A percentile compares a stretch with the other conserved stretches of the same genome.
Evolutionary conservation across 805 yeast genomes (phyloP).

Genomic region (Lipomyces japonicus): DNA sequence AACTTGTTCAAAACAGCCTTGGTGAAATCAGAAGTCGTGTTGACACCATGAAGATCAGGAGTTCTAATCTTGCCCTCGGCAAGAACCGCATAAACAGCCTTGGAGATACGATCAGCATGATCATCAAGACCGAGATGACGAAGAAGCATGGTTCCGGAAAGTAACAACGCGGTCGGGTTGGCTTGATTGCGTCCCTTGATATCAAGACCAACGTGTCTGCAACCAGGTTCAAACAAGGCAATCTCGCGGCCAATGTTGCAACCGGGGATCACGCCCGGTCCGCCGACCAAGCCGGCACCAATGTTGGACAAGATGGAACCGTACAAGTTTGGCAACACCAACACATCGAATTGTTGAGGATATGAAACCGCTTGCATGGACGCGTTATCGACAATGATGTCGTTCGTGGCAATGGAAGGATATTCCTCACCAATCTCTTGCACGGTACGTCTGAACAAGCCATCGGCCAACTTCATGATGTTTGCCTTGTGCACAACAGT

Average conservation of each 20-base stretch:
- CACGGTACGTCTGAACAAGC: conserved; percentile 92
- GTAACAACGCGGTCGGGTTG: conserved; percentile 96
- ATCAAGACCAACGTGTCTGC: conserved; percentile 93
- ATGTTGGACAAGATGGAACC: conserved; percentile 96
- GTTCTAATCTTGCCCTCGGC: conserved; percentile 85
- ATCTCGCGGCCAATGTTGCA: conserved; percentile 96
- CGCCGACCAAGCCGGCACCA: conserved; percentile 96
- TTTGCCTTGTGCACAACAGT: conserved; percentile 99
- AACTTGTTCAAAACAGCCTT: conserved; percentile 62
- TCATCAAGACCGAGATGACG: conserved; percentile 89
- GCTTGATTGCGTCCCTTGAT: conserved; percentile 92
- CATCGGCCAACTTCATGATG: conserved; percentile 98
- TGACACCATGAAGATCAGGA: conserved; percentile 84
- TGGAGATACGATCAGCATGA: conserved; percentile 79
- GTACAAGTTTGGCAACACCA: conserved; percentile 96
- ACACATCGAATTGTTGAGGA: conserved; percentile 97
- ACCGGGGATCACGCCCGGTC: conserved; percentile 98
- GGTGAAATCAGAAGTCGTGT: conserved; percentile 91
- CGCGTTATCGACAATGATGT: conserved; percentile 97
- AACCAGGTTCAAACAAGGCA: conserved; percentile 98
- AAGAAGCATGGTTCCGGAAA: conserved; percentile 85
- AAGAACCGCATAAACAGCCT: conserved; percentile 85
- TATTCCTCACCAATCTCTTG: conserved; percentile 80
- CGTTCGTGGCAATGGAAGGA: conserved; percentile 77
- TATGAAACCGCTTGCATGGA: conserved; percentile 98